phyloP scores from a whole-genome alignment of 768 basidiomycete genomes.

The Boletus edulis region DNA sequence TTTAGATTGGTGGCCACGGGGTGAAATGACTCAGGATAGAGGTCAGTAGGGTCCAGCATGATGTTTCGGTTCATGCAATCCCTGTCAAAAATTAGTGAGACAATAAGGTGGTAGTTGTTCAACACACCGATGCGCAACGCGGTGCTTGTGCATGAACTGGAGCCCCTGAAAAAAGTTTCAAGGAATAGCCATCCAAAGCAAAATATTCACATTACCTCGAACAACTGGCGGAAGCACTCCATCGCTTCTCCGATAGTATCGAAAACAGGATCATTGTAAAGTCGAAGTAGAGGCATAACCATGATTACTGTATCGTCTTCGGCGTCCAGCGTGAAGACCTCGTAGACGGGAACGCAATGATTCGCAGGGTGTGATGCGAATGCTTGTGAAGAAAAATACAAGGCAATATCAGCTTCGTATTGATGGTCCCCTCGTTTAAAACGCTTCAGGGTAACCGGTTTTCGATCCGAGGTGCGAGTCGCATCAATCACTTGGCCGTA shows the following conservation, averaged over 20 bases:
- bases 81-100: background rate
- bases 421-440: too few species aligned
- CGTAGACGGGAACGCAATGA: too few species aligned
- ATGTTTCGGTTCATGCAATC: background rate
- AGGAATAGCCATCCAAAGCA: background rate
- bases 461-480: conserved; percentile 27
- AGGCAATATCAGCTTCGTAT: too few species aligned
- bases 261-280: background rate
- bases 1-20: background rate
- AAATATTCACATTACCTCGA: background rate
- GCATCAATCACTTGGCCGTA: conserved; percentile 24
- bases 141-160: background rate
- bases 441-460: background rate
- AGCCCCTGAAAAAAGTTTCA: background rate
- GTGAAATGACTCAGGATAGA: background rate
- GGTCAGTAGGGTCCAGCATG: background rate
- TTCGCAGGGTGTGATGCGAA: too few species aligned
- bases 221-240: background rate
- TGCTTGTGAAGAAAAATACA: too few species aligned
- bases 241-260: background rate
- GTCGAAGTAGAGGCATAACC: background rate
- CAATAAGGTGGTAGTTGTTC: background rate
- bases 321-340: background rate
- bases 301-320: background rate
- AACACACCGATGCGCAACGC: background rate